Evolutionary conservation across 129 eudicot genomes (phyloP).

Genomic region (Deinandra increscens): DNA sequence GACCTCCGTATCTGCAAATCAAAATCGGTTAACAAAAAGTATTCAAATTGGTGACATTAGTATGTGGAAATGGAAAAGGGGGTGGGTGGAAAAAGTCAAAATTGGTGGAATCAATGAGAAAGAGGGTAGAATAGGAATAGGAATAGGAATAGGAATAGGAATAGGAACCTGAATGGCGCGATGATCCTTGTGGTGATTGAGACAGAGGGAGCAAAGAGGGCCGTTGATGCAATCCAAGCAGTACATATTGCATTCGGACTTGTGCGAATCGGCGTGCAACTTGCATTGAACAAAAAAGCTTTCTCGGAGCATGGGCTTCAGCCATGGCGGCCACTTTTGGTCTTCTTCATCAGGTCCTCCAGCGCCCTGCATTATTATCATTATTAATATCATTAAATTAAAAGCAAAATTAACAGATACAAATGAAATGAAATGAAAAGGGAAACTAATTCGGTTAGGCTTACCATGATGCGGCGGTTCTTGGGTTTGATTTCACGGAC

Average conservation of each 20-base stretch:
- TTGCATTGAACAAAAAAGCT: conserved; percentile 81
- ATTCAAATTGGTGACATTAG: neutral
- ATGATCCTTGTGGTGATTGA: conserved; percentile 70
- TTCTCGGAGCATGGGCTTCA: conserved; percentile 67
- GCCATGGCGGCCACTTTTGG: conserved; percentile 91
- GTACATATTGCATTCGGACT: conserved; percentile 92
- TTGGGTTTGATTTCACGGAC: conserved; percentile 79
- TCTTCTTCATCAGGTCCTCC: conserved; percentile 86
- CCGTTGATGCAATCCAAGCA: conserved; percentile 83
- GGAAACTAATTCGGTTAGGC: too few relatives aligned
- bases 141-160: conserved; percentile 13
- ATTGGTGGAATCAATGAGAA: neutral
- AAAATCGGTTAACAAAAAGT: neutral
- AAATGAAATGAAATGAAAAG: too few relatives aligned
- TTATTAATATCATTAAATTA: neutral
- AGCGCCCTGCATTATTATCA: conserved; percentile 45
- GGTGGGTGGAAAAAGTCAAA: conserved; percentile 16
- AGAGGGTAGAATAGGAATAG: neutral
- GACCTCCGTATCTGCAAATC: conserved; percentile 33
- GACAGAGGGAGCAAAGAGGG: conserved; percentile 82
- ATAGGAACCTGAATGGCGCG: conserved; percentile 81
- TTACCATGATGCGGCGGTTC: conserved; percentile 74
- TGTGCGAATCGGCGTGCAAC: conserved; percentile 77
- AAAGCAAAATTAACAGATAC: neutral
- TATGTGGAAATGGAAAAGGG: neutral